A percentile compares a stretch with the other conserved stretches of the same genome.
Conservation (phyloP, 805 yeast genomes). For the Candida sithepensis region DNA sequence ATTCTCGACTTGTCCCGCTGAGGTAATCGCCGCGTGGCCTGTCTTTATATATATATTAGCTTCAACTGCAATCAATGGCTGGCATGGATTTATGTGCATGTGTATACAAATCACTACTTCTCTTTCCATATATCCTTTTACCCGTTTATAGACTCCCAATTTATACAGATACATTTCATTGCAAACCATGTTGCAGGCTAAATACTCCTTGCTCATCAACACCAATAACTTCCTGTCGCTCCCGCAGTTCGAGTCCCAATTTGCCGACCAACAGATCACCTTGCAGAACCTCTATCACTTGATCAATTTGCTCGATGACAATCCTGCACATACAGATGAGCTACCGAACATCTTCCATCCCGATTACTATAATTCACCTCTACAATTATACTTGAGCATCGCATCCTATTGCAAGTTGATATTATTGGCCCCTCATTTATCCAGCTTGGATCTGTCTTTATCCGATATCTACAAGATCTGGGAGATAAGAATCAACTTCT, state of each 20-base stretch:
- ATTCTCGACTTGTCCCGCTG: no score
- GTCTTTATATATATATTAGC: no score
- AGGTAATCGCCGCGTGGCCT: no score
- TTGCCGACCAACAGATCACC: slow-evolving; percentile 5
- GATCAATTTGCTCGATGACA: neutral
- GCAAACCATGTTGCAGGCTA: slow-evolving; percentile 20
- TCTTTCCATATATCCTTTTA: no score
- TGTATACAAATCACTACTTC: no score
- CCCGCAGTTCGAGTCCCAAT: slow-evolving; percentile 16
- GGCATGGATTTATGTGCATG: no score
- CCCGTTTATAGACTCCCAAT: no score
- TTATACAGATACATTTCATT: no score
- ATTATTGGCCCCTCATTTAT: slow-evolving; percentile 22
- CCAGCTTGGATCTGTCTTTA: slow-evolving; percentile 12
- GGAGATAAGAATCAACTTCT: slow-evolving; percentile 29
- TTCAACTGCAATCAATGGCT: no score
- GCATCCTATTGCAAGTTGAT: slow-evolving; percentile 28
- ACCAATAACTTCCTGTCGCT: slow-evolving; percentile 25
- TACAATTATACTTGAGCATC: slow-evolving; percentile 18
- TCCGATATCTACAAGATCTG: slow-evolving; percentile 42
- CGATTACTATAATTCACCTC: slow-evolving; percentile 1
- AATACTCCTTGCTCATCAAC: slow-evolving; percentile 23
- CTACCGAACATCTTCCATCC: neutral
- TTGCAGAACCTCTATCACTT: slow-evolving; percentile 7
- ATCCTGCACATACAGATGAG: neutral